Conservation (phyloP, 2,329 filamentous ascomycete genomes). For the Ceratocystis ficicola region DNA sequence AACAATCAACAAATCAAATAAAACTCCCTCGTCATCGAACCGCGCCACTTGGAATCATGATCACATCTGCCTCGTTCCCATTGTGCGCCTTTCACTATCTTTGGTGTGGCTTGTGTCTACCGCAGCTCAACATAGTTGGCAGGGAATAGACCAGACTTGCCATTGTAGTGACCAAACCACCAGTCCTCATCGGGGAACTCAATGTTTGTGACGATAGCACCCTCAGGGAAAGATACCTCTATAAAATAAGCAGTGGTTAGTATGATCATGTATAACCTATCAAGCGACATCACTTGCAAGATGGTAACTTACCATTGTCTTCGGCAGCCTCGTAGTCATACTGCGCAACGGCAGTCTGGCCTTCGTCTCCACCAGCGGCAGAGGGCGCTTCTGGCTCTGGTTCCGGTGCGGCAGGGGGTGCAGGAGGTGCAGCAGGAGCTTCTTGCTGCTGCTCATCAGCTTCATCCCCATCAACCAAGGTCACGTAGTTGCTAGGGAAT, state of each 20-base stretch:
- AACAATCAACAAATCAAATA: not conserved
- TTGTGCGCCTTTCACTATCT: not conserved
- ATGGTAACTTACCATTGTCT: conserved; percentile 56
- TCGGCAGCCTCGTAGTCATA: conserved; percentile 97
- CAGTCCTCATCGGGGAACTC: conserved; percentile 98
- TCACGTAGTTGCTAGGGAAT: conserved; percentile 96
- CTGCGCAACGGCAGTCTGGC: conserved; percentile 65
- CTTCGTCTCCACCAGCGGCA: conserved; percentile 30
- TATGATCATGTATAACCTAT: not conserved
- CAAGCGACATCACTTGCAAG: not conserved
- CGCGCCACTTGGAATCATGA: not conserved
- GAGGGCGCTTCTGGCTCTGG: conserved; percentile 34
- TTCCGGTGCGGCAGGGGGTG: conserved; percentile 28
- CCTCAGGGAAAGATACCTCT: conserved; percentile 76
- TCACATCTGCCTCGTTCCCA: not conserved
- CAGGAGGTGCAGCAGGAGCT: conserved; percentile 26
- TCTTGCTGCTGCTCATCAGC: conserved; percentile 36
- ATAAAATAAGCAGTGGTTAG: conserved; percentile 26
- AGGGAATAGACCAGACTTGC: conserved; percentile 72
- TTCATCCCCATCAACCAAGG: conserved; percentile 52
- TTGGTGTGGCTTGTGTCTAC: conserved; percentile 12
- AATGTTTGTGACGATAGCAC: conserved; percentile 66
- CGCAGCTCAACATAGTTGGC: conserved; percentile 54
- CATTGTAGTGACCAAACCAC: conserved; percentile 86
- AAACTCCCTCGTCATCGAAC: conserved; percentile 2